Evolutionary conservation across 2,329 filamentous ascomycete species (phyloP).

Genomic region (Fusarium camptoceras): DNA sequence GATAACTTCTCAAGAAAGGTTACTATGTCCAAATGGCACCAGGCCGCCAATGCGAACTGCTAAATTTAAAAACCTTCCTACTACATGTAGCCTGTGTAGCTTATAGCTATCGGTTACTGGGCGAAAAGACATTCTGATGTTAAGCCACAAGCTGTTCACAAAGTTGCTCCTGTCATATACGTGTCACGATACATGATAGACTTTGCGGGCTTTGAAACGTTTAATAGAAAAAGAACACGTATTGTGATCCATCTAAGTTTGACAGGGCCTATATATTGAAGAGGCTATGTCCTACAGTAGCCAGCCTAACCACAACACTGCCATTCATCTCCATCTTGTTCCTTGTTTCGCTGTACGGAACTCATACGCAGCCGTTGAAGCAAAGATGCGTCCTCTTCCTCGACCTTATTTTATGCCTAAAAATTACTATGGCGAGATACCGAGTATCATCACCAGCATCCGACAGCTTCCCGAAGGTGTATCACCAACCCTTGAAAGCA

Average conservation of each 20-base stretch:
- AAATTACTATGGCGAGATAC: background rate
- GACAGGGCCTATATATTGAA: background rate
- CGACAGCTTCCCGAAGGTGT: background rate
- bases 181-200: background rate
- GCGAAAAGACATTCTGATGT: background rate
- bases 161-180: background rate
- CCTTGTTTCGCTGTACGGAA: accelerated
- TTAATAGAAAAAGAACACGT: background rate
- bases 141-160: background rate
- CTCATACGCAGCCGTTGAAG: background rate
- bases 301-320: background rate
- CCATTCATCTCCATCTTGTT: background rate
- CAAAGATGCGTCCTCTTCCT: conserved; percentile 17
- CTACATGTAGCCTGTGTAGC: accelerated
- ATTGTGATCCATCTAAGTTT: background rate
- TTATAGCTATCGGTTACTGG: background rate
- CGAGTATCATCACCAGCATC: conserved; percentile 17
- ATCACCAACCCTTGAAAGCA: conserved; percentile 20
- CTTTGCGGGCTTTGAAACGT: background rate
- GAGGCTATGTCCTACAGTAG: background rate
- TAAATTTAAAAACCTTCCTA: no score
- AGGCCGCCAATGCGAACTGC: no score
- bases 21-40: background rate
- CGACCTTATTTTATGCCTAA: background rate
- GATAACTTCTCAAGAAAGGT: background rate